phyloP scores from a whole-genome alignment of 352 stramenopile genomes.

The Pythium insidiosum region DNA sequence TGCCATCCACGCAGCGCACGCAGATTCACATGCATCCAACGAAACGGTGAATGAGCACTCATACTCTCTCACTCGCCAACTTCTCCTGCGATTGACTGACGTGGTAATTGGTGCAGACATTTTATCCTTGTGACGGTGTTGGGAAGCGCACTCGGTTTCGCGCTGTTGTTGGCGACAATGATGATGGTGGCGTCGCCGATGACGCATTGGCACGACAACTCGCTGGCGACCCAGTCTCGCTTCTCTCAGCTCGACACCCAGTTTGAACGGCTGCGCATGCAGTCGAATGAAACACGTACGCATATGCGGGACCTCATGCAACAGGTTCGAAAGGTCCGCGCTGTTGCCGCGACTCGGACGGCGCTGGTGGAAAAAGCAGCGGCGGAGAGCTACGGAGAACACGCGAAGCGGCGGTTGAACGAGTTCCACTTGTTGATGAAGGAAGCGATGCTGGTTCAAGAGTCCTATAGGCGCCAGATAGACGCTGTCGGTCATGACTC shows the following conservation, averaged over 20 bases:
- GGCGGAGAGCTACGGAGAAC: conserved; percentile 17
- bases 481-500: conserved; percentile 10
- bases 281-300: background rate
- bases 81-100: background rate
- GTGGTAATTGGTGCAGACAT: conserved; percentile 1
- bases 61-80: too few species aligned
- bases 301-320: conserved; percentile 12
- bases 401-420: conserved; percentile 10
- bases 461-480: conserved; percentile 14
- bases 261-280: conserved; percentile 8
- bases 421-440: conserved; percentile 16
- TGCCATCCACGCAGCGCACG: background rate
- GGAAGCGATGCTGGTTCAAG: conserved; percentile 18
- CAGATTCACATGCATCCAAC: conserved; percentile 21
- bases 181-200: conserved; percentile 7
- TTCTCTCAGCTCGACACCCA: conserved; percentile 4
- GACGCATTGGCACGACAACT: conserved; percentile 2
- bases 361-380: conserved; percentile 17
- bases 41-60: conserved; percentile 7
- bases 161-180: conserved; percentile 3
- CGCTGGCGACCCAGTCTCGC: too few species aligned
- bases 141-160: background rate
- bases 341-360: conserved; percentile 6
- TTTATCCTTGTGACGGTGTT: conserved; percentile 7
- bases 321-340: conserved; percentile 17